A percentile compares a stretch with the other conserved stretches of the same genome.
Conservation (phyloP, 352 stramenopile genomes). For the Phytophthora pinifolia region DNA sequence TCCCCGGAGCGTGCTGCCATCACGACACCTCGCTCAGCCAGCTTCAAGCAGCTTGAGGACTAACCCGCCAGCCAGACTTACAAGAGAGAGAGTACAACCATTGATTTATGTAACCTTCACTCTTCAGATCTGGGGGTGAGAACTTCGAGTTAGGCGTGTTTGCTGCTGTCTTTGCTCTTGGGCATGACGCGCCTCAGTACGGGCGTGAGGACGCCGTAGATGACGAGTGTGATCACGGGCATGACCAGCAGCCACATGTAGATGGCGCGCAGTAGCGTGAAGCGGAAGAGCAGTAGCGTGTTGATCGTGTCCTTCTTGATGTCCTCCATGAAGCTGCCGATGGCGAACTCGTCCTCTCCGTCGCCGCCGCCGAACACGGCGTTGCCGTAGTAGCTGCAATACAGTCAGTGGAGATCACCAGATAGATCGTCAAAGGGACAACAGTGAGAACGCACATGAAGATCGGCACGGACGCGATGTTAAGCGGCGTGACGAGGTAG, state of each 20-base stretch:
- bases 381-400: slow-evolving; percentile 63
- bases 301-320: slow-evolving; percentile 73
- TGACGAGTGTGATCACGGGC: slow-evolving; percentile 53
- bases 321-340: slow-evolving; percentile 67
- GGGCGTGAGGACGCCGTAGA: slow-evolving; percentile 70
- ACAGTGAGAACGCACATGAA: slow-evolving; percentile 60
- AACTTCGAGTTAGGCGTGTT: slow-evolving; percentile 41
- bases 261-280: slow-evolving; percentile 76
- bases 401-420: slow-evolving; percentile 4
- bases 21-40: slow-evolving; percentile 8
- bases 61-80: slow-evolving; percentile 1
- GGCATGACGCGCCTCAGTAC: slow-evolving; percentile 70
- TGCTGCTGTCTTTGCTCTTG: slow-evolving; percentile 47
- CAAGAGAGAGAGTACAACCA: slow-evolving; percentile 1
- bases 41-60: slow-evolving; percentile 20
- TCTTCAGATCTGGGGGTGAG: no score
- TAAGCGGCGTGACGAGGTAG: slow-evolving; percentile 78
- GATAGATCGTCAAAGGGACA: background rate
- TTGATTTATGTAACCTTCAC: slow-evolving; percentile 6
- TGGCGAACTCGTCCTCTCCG: slow-evolving; percentile 60
- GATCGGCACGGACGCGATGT: slow-evolving; percentile 70
- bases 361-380: slow-evolving; percentile 42
- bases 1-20: slow-evolving; percentile 11
- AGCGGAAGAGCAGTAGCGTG: slow-evolving; percentile 77
- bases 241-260: slow-evolving; percentile 78